Evolutionary conservation across 2,329 filamentous ascomycete species (phyloP).

Genomic region (Aspergillus sojae): DNA sequence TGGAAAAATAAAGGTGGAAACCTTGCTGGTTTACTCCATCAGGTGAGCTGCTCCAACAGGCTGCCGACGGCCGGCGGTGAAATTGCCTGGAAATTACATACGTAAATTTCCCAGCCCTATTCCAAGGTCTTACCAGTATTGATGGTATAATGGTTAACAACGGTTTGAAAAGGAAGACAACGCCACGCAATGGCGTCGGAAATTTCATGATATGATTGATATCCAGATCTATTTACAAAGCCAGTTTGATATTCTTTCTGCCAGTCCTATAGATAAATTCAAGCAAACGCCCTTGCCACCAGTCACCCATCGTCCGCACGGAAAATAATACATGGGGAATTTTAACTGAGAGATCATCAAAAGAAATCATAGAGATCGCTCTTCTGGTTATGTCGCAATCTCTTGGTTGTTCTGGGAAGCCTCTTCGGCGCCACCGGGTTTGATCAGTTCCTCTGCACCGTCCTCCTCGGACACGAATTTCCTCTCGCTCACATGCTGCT

Average conservation of each 20-base stretch:
- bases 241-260: conserved; percentile 11
- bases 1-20: not conserved
- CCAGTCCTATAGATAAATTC: conserved; percentile 19
- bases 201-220: conserved; percentile 24
- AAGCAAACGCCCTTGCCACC: conserved; percentile 28
- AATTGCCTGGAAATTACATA: conserved; percentile 2
- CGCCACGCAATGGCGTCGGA: not conserved
- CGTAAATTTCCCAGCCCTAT: not conserved
- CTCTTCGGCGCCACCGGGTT: conserved; percentile 54
- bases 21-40: not conserved
- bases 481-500: conserved; percentile 79
- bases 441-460: conserved; percentile 69
- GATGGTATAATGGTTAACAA: not conserved
- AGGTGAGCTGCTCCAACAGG: not conserved
- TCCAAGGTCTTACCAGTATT: too few species aligned
- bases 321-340: conserved; percentile 30
- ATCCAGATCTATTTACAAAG: conserved; percentile 31
- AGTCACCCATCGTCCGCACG: conserved; percentile 25
- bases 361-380: not conserved
- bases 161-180: not conserved
- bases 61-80: conserved; percentile 7
- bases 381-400: conserved; percentile 32
- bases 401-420: conserved; percentile 31
- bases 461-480: conserved; percentile 75
- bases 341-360: conserved; percentile 8